Base-by-base conservation (phyloP, 257 asterid genomes). In the Solanum corneliomulleri region DNA sequence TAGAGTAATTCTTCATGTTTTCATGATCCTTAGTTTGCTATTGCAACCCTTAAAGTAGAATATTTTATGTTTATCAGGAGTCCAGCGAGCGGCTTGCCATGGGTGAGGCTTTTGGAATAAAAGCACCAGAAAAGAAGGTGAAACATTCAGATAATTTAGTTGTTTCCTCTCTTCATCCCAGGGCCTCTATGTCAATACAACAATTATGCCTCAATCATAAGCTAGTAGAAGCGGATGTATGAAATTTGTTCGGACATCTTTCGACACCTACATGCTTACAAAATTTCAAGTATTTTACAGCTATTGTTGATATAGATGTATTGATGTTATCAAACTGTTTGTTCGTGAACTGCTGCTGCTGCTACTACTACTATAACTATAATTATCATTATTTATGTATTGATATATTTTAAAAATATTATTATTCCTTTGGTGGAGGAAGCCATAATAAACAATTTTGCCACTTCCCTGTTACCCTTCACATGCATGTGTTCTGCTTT, bases 101-200 rank as follows among this genome's bases (percentile, higher is more conserved):
- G 96, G 99, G 99, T 71, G 98, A 94, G 93, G 95, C 92, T 77
- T 97, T 97, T 89, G 99, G 99, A 90, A 87, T 97, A 88, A 95
- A 91, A 90, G 89, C 98, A 82, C 99, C 99, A 10, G 93, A 88
- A 58, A 87, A 93, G 89, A 93, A 91, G 99, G 99, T 97, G 91
- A 89, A 82, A 49, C 68, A 80, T 80, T 80, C 44, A 10, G 68
- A 80, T 49, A 47, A 80, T 47, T 80, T 80, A 80, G 69, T 58
- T 81, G 72, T 70, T 85, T 52, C 44, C 70, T 52, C 64, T 72
- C 58, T 68, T n/a, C 29, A 7, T 58, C 82, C 81, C 45, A 12
- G 42, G 37, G 49, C 42, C 85, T 15, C 39, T 6, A 33, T 11
- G 56, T 52, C 78, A 33, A 13, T 16, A 39, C 37, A n/a, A 81